Evolutionary conservation across 2,329 filamentous ascomycete genomes (phyloP).

Genomic region (Aphanocladium album): DNA sequence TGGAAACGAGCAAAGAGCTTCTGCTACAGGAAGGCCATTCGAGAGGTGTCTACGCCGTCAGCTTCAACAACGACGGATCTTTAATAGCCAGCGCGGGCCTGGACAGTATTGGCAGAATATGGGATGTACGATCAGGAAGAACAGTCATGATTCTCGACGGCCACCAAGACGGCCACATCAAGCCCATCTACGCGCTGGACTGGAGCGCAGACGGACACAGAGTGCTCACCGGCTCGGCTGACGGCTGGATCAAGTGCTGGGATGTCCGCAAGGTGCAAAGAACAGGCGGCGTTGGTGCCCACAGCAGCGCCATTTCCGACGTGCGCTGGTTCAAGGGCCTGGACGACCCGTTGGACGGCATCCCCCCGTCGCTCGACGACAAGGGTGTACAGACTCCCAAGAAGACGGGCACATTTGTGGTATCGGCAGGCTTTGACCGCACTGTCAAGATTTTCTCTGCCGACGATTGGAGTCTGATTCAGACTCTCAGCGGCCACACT

Average conservation of each 20-base stretch:
- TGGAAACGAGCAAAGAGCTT: conserved; percentile 77
- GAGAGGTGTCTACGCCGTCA: conserved; percentile 82
- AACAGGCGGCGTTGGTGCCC: conserved; percentile 81
- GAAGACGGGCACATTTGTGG: conserved; percentile 86
- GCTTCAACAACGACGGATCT: conserved; percentile 88
- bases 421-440: conserved; percentile 87
- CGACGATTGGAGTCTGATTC: conserved; percentile 90
- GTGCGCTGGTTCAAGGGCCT: conserved; percentile 88
- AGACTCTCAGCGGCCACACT: conserved; percentile 83
- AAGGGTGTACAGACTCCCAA: conserved; percentile 67
- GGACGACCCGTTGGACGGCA: conserved; percentile 65
- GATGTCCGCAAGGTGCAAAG: conserved; percentile 85
- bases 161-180: conserved; percentile 74
- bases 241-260: conserved; percentile 98
- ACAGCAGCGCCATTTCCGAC: conserved; percentile 87
- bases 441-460: conserved; percentile 94
- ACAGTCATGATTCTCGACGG: conserved; percentile 95
- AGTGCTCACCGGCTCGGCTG: conserved; percentile 86
- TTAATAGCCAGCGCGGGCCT: conserved; percentile 86
- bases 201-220: conserved; percentile 90
- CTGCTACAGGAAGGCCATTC: conserved; percentile 92
- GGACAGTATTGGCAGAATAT: conserved; percentile 90
- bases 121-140: conserved; percentile 87
- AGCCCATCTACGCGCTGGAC: conserved; percentile 87
- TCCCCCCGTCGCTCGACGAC: conserved; percentile 55